Evolutionary conservation across 2,329 filamentous ascomycete species (phyloP).

Genomic region (Neofusicoccum laricinum): DNA sequence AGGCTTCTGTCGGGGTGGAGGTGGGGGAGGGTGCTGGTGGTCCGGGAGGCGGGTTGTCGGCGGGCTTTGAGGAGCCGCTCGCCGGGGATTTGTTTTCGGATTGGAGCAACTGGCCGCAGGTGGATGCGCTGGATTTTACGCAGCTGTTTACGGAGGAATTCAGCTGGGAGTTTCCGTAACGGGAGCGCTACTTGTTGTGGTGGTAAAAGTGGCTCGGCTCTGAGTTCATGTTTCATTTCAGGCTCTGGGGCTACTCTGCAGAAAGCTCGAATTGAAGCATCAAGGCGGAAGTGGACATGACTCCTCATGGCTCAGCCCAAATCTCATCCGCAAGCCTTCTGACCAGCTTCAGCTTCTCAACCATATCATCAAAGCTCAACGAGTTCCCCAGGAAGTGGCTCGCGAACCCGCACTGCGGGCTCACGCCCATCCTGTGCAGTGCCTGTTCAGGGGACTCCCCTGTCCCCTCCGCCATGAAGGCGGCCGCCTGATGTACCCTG

Average conservation of each 20-base stretch:
- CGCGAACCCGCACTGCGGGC: conserved; percentile 47
- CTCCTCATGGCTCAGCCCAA: conserved; percentile 45
- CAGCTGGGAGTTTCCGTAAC: neutral
- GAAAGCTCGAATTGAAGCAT: too few species aligned
- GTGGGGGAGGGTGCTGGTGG: neutral
- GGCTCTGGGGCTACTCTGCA: too few species aligned
- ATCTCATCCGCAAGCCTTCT: conserved; percentile 70
- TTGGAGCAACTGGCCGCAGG: conserved; percentile 7
- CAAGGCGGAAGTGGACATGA: too few species aligned
- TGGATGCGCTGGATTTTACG: neutral
- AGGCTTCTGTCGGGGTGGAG: neutral
- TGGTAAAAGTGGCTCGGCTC: too few species aligned
- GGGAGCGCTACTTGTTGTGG: neutral
- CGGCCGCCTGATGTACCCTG: conserved; percentile 52
- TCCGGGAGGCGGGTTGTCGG: neutral
- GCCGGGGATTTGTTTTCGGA: neutral
- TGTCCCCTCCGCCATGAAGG: conserved; percentile 67
- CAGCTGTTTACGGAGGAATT: neutral
- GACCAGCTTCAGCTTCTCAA: conserved; percentile 68
- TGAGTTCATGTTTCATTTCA: too few species aligned
- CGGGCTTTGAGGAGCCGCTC: neutral
- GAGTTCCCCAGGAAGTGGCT: conserved; percentile 72
- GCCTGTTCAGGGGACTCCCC: conserved; percentile 64
- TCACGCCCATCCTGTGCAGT: conserved; percentile 57
- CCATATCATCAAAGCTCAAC: conserved; percentile 67